Conservation (phyloP, 2,329 filamentous ascomycete species). For the Fusarium coffeatum region DNA sequence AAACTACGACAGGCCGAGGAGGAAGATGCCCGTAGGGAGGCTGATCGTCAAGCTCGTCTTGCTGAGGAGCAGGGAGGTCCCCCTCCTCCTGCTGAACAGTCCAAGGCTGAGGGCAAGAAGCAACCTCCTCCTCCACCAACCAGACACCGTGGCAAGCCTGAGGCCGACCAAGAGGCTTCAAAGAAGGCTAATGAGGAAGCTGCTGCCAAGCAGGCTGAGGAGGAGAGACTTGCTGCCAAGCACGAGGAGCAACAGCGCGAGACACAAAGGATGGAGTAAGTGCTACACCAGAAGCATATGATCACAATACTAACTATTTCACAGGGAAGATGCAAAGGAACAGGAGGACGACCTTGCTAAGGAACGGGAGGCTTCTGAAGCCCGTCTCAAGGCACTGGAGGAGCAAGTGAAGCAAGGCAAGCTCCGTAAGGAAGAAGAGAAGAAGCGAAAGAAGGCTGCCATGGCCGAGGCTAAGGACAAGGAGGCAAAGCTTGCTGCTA, state of each 20-base stretch:
- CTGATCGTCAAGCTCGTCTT: constrained; percentile 85
- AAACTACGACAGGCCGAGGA: constrained; percentile 91
- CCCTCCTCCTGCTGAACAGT: constrained; percentile 63
- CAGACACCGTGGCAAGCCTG: constrained; percentile 73
- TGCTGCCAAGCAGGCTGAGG: constrained; percentile 70
- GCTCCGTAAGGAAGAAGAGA: constrained; percentile 95
- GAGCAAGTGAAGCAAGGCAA: constrained; percentile 95
- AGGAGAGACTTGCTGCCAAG: constrained; percentile 74
- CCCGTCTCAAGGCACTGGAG: constrained; percentile 87
- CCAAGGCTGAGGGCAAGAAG: constrained; percentile 66
- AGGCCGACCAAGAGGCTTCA: constrained; percentile 66
- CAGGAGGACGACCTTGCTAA: constrained; percentile 84
- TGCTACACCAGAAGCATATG: constrained; percentile 45
- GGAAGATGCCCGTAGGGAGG: constrained; percentile 88
- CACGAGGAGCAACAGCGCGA: constrained; percentile 81
- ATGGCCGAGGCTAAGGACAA: constrained; percentile 88
- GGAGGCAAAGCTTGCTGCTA: constrained; percentile 83
- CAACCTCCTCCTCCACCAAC: constrained; percentile 84
- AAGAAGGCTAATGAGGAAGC: constrained; percentile 69
- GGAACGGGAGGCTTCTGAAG: constrained; percentile 83
- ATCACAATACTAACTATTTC: constrained; percentile 43
- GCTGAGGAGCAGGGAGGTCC: constrained; percentile 79
- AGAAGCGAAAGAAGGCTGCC: constrained; percentile 89
- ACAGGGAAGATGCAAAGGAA: constrained; percentile 76
- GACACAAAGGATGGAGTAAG: constrained; percentile 85